A percentile compares a stretch with the other conserved stretches of the same genome.
These are phyloP conservation scores for Babesia bovis DNA, from an alignment of 169 alveolate genomes.

Conservation along the genomic window DNA sequence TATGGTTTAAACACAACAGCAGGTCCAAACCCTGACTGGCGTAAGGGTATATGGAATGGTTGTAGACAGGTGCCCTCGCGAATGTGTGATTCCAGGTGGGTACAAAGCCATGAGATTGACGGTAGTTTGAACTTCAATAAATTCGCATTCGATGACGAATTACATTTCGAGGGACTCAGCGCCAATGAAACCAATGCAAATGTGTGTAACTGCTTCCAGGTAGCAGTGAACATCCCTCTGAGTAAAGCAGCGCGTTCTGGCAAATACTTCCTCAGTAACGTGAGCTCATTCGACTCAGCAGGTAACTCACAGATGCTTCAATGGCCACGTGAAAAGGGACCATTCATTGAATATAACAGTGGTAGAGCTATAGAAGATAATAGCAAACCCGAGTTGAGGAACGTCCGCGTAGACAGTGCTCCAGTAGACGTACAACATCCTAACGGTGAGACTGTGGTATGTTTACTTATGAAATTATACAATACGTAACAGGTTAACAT, in stretches of 20 bases:
- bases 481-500: conserved; percentile 36
- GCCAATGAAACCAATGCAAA: conserved; percentile 13
- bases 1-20: neutral
- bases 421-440: conserved; percentile 64
- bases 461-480: neutral
- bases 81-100: conserved; percentile 6
- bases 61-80: conserved; percentile 45
- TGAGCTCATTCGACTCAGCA: conserved; percentile 68
- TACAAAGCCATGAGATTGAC: neutral
- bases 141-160: conserved; percentile 17
- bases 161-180: conserved; percentile 35
- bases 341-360: conserved; percentile 34
- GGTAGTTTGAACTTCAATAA: conserved; percentile 16
- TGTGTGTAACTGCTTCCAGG: conserved; percentile 70
- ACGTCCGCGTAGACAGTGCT: conserved; percentile 64
- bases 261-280: conserved; percentile 58
- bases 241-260: conserved; percentile 66
- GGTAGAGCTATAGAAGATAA: conserved; percentile 50
- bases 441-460: conserved; percentile 78
- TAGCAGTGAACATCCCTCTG: conserved; percentile 67
- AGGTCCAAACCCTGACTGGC: conserved; percentile 22
- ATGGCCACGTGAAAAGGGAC: conserved; percentile 61
- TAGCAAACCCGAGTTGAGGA: conserved; percentile 56
- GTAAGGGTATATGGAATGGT: conserved; percentile 55
- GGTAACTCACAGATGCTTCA: conserved; percentile 69